phyloP scores from a whole-genome alignment of 2,329 filamentous ascomycete genomes.

The Xylariaceae sp. region DNA sequence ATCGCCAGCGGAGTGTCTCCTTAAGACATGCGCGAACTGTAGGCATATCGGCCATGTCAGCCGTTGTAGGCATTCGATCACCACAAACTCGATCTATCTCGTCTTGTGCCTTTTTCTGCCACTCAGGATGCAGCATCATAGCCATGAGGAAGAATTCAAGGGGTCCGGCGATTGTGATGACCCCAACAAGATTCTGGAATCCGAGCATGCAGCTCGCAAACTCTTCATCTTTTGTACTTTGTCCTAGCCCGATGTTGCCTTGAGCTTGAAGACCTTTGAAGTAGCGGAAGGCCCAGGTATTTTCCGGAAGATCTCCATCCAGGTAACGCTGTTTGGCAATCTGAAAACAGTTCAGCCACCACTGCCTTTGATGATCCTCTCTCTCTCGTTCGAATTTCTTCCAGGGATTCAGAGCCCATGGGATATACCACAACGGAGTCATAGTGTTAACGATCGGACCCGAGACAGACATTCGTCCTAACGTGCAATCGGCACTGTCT shows the following conservation, averaged over 20 bases:
- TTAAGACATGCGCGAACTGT: constrained; percentile 53
- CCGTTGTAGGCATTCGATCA: constrained; percentile 47
- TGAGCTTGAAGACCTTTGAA: constrained; percentile 40
- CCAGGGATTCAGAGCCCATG: constrained; percentile 45
- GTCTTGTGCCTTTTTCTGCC: constrained; percentile 50
- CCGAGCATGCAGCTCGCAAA: constrained; percentile 50
- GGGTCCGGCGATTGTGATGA: constrained; percentile 47
- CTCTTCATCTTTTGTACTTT: constrained; percentile 40
- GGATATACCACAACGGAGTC: constrained; percentile 45
- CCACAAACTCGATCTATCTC: constrained; percentile 56
- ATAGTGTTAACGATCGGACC: constrained; percentile 48
- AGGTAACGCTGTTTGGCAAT: constrained; percentile 39
- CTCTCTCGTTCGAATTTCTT: constrained; percentile 42
- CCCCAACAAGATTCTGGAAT: constrained; percentile 48
- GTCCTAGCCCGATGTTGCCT: constrained; percentile 38
- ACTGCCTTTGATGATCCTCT: constrained; percentile 40
- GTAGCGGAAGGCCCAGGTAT: constrained; percentile 48
- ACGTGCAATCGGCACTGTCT: constrained; percentile 43
- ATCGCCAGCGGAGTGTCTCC: constrained; percentile 56
- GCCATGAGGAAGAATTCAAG: constrained; percentile 50
- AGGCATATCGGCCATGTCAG: constrained; percentile 48
- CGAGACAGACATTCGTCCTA: constrained; percentile 50
- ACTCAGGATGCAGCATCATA: constrained; percentile 50
- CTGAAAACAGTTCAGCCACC: constrained; percentile 43
- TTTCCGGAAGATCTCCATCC: constrained; percentile 37